Percentiles rank a stretch among this genome's conserved stretches.
These are phyloP conservation scores for Dictyostelium capitatum DNA, from an alignment of 78 protist genomes.

Conservation along the genomic window DNA sequence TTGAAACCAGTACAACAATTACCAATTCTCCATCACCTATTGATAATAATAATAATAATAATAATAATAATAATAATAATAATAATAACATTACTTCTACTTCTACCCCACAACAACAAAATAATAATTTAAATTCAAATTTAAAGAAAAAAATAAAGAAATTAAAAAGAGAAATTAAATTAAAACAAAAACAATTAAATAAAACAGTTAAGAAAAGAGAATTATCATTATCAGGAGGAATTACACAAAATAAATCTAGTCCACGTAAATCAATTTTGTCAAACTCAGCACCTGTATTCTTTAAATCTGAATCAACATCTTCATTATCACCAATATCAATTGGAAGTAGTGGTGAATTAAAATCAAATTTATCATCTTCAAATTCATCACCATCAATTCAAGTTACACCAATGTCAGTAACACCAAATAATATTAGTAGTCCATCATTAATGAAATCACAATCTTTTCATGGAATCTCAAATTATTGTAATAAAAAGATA, in stretches of 20 bases:
- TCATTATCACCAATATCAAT: constrained; percentile 19
- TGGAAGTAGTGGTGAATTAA: background rate
- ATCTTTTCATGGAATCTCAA: background rate
- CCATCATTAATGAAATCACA: constrained; percentile 10
- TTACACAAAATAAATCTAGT: background rate
- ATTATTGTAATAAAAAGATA: background rate
- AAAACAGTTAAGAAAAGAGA: constrained; percentile 40
- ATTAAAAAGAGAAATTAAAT: constrained; percentile 68
- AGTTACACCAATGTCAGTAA: constrained; percentile 2
- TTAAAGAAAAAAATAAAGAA: constrained; percentile 43
- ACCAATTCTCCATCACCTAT: too few species aligned
- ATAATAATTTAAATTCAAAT: background rate
- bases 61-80: background rate
- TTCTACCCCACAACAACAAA: background rate
- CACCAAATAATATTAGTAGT: constrained; percentile 8
- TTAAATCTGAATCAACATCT: background rate
- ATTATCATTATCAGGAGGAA: background rate
- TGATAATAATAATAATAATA: background rate
- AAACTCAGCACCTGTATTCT: constrained; percentile 27
- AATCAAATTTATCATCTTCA: background rate
- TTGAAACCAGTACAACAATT: background rate
- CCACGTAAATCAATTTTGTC: background rate
- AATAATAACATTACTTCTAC: background rate
- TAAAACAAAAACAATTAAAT: constrained; percentile 54
- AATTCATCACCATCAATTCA: constrained; percentile 5